Percentiles rank a stretch among this genome's conserved stretches.
These are phyloP conservation scores for Umbellularia californica DNA, from an alignment of 164 flowering plant species.

Conservation along the genomic window DNA sequence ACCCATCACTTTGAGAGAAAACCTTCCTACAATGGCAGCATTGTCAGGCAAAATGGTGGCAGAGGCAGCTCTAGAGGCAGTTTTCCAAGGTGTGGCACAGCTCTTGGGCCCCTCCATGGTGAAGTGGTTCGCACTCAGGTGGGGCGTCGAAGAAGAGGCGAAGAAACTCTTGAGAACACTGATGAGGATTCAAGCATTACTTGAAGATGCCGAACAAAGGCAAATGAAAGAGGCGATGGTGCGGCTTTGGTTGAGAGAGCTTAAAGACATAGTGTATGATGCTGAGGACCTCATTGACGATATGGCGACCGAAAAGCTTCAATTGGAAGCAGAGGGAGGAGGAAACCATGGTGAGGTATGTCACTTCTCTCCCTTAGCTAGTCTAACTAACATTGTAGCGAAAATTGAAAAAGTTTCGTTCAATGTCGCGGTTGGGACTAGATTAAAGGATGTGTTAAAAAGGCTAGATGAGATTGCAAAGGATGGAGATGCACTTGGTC, in stretches of 20 bases:
- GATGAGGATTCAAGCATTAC: not conserved
- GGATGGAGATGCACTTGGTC: not conserved
- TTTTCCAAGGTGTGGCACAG: no score
- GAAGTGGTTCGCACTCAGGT: not conserved
- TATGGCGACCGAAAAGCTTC: not conserved
- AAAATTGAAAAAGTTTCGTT: not conserved
- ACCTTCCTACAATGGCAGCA: no score
- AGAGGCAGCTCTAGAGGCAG: no score
- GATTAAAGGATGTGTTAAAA: not conserved
- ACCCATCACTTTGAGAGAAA: no score
- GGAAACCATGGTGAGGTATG: not conserved
- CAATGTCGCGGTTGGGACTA: not conserved
- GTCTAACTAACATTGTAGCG: not conserved
- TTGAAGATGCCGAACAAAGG: slow-evolving; percentile 1
- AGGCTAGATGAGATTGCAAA: not conserved
- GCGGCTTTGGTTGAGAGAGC: slow-evolving; percentile 1
- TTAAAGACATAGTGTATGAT: slow-evolving; percentile 4
- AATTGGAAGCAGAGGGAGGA: not conserved
- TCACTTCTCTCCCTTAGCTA: not conserved
- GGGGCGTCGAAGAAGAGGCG: not conserved
- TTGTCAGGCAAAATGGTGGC: no score
- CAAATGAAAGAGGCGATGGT: not conserved
- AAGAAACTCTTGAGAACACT: not conserved
- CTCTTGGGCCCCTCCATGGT: not conserved
- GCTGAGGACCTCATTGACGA: slow-evolving; percentile 9